Conservation (phyloP, 495 filamentous ascomycete species). For the Talaromyces trachyspermus region DNA sequence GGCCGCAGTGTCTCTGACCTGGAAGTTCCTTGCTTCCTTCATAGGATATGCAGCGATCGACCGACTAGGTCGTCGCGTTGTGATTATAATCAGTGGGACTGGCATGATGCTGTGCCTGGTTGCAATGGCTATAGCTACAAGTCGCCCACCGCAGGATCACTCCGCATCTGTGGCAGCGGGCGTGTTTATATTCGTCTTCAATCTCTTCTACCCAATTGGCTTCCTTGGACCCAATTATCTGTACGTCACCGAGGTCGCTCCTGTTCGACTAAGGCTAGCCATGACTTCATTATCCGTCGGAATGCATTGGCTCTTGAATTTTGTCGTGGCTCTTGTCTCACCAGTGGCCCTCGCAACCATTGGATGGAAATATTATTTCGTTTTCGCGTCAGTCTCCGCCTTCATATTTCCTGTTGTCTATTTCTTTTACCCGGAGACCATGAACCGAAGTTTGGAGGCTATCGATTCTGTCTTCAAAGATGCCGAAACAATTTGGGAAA, state of each 20-base stretch:
- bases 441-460: conserved; percentile 63
- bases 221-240: conserved; percentile 50
- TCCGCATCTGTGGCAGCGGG: conserved; percentile 52
- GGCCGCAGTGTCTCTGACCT: too few relatives aligned
- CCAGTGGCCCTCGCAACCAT: conserved; percentile 64
- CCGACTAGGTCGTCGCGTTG: too few relatives aligned
- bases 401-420: conserved; percentile 66
- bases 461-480: conserved; percentile 80
- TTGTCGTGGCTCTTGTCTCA: conserved; percentile 73
- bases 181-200: conserved; percentile 72
- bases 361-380: conserved; percentile 69
- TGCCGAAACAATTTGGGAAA: too few relatives aligned
- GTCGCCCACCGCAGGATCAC: too few relatives aligned
- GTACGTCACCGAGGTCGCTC: conserved; percentile 65
- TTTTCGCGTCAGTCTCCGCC: conserved; percentile 67
- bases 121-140: too few relatives aligned
- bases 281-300: conserved; percentile 71
- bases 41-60: conserved; percentile 51
- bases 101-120: too few relatives aligned
- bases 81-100: too few relatives aligned
- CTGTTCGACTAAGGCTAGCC: conserved; percentile 65
- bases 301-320: conserved; percentile 78
- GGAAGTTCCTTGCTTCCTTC: conserved; percentile 35
- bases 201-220: conserved; percentile 67
- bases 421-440: conserved; percentile 73